Conservation (phyloP, 2,329 filamentous ascomycete species). For the Rhynchosporium agropyri region DNA sequence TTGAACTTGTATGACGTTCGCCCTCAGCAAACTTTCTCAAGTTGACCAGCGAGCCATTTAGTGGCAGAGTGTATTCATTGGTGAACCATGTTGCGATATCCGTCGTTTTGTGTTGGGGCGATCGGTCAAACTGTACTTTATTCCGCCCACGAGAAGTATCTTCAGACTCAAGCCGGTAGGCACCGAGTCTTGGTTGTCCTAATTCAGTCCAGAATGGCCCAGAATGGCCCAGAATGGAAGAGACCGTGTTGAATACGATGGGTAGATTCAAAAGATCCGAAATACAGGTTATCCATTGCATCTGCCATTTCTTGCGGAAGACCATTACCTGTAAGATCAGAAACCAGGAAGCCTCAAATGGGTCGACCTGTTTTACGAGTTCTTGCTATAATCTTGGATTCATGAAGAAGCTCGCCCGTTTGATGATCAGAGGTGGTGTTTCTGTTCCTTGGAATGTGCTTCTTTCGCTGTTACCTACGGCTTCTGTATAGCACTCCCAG, state of each 20-base stretch:
- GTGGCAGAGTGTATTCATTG: slow-evolving; percentile 49
- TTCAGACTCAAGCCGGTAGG: background rate
- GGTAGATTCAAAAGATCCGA: background rate
- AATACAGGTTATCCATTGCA: background rate
- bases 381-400: slow-evolving; percentile 4
- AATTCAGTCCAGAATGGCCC: slow-evolving; percentile 4
- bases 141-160: slow-evolving; percentile 12
- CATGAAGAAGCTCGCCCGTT: slow-evolving; percentile 9
- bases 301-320: slow-evolving; percentile 4
- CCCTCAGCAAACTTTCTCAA: slow-evolving; percentile 45
- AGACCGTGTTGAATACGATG: slow-evolving; percentile 4
- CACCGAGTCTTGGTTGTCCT: background rate
- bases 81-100: slow-evolving; percentile 39
- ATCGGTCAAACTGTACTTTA: background rate
- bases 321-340: background rate
- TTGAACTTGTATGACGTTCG: slow-evolving; percentile 42
- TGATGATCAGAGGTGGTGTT: background rate
- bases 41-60: slow-evolving; percentile 47
- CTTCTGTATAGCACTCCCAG: background rate
- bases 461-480: background rate
- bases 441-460: background rate
- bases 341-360: background rate
- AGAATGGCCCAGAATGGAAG: background rate
- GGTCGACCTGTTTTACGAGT: slow-evolving; percentile 5
- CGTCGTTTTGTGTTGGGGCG: slow-evolving; percentile 19